A percentile compares a stretch with the other conserved stretches of the same genome.
phyloP scores from a whole-genome alignment of 306 rosid species.

The Quercus agrifolia region DNA sequence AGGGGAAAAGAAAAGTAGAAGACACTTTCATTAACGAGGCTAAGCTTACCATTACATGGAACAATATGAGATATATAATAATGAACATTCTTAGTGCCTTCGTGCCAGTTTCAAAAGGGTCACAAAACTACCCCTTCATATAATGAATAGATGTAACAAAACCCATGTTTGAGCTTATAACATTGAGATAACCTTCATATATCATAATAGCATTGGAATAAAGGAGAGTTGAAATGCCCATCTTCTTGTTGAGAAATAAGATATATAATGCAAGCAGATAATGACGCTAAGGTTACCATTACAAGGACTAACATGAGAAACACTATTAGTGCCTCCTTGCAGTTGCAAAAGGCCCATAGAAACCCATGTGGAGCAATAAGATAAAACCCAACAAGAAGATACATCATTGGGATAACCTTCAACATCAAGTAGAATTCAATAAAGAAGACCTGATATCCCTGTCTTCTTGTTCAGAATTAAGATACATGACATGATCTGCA shows the following conservation, averaged over 20 bases:
- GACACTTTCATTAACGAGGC: slow-evolving; percentile 29
- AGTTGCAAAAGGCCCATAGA: background rate
- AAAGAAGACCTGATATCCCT: slow-evolving; percentile 42
- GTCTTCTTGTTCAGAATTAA: slow-evolving; percentile 47
- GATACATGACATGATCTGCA: slow-evolving; percentile 37
- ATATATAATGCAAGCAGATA: slow-evolving; percentile 27
- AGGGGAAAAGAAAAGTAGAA: slow-evolving; percentile 1
- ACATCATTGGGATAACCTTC: slow-evolving; percentile 39
- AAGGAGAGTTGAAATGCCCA: slow-evolving; percentile 42
- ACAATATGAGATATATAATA: slow-evolving; percentile 73
- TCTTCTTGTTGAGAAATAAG: slow-evolving; percentile 49
- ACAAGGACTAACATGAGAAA: background rate
- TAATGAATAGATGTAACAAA: slow-evolving; percentile 46
- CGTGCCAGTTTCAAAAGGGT: slow-evolving; percentile 54
- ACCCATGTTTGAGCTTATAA: slow-evolving; percentile 50
- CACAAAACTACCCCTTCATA: slow-evolving; percentile 48
- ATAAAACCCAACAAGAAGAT: background rate
- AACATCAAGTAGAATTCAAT: slow-evolving; percentile 39
- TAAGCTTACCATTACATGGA: slow-evolving; percentile 74
- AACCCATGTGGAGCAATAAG: background rate
- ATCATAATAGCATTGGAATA: slow-evolving; percentile 44
- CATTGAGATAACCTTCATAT: slow-evolving; percentile 41
- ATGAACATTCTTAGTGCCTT: slow-evolving; percentile 65
- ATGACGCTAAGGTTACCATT: background rate
- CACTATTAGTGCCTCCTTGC: background rate